Evolutionary conservation across 257 asterid species (phyloP).

Genomic region (Oldenlandia corymbosa): DNA sequence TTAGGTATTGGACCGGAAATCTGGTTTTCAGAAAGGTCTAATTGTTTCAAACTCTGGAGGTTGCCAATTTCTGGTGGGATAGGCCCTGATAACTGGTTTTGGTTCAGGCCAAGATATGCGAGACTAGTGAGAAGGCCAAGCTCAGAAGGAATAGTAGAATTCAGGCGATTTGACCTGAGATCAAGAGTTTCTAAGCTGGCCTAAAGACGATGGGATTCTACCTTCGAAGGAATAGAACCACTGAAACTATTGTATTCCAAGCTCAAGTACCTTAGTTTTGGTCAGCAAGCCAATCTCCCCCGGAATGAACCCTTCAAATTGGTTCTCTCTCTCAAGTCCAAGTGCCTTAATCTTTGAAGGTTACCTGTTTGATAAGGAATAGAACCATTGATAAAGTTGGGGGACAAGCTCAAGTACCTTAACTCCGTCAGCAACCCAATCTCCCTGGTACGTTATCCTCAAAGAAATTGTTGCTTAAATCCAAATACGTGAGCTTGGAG

Average conservation of each 20-base stretch:
- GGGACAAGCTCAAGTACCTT: too few species aligned
- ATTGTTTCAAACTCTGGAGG: conserved; percentile 18
- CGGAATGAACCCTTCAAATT: too few species aligned
- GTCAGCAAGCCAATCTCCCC: too few species aligned
- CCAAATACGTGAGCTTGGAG: conserved; percentile 45
- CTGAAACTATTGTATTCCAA: too few species aligned
- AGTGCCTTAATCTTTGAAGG: too few species aligned
- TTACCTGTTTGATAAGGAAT: too few species aligned
- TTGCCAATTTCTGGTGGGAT: conserved; percentile 58
- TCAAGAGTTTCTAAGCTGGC: conserved; percentile 19
- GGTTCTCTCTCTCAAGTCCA: too few species aligned
- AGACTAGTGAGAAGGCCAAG: conserved; percentile 32
- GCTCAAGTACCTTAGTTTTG: too few species aligned
- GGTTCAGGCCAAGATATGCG: conserved; percentile 31
- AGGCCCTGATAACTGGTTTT: conserved; percentile 49
- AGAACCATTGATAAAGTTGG: too few species aligned
- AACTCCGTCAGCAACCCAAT: too few species aligned
- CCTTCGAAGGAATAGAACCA: conserved; percentile 63
- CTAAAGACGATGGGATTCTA: conserved; percentile 32
- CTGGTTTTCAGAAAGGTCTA: conserved; percentile 49
- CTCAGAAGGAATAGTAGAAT: conserved; percentile 39
- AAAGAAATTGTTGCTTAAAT: conserved; percentile 51
- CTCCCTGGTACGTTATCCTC: too few species aligned
- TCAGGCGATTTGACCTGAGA: conserved; percentile 19
- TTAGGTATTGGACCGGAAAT: conserved; percentile 62